Conservation (phyloP, 225 moss, liverwort and hornwort genomes). For the Pleurozium schreberi region DNA sequence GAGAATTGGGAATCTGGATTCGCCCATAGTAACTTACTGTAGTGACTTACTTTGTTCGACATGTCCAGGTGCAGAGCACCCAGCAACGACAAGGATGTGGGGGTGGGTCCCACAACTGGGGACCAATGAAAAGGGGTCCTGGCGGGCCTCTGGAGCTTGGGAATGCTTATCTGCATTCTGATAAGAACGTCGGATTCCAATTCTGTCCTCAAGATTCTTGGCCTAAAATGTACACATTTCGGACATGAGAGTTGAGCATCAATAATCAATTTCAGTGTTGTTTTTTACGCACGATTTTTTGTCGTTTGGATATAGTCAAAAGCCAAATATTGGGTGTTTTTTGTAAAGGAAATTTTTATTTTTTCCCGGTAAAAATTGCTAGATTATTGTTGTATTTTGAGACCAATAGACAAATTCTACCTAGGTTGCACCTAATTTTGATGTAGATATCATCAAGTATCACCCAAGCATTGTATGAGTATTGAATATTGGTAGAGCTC, state of each 20-base stretch:
- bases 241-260: neutral
- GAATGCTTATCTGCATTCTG: neutral
- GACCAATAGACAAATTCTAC: too few relatives aligned
- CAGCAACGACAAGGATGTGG: neutral
- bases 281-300: too few relatives aligned
- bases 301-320: too few relatives aligned
- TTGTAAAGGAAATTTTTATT: too few relatives aligned
- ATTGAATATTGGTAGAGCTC: too few relatives aligned
- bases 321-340: too few relatives aligned
- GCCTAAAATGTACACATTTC: neutral
- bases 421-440: too few relatives aligned
- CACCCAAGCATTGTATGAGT: too few relatives aligned
- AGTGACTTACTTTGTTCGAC: neutral
- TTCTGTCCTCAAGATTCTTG: neutral
- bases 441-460: too few relatives aligned
- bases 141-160: neutral
- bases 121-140: neutral
- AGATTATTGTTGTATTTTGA: too few relatives aligned
- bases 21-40: neutral
- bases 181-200: neutral
- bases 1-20: neutral
- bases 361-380: too few relatives aligned
- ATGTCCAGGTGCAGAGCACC: neutral
- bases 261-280: neutral
- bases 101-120: neutral